Evolutionary conservation across 2,329 filamentous ascomycete species (phyloP).

Genomic region (Apiospora saccharicola): DNA sequence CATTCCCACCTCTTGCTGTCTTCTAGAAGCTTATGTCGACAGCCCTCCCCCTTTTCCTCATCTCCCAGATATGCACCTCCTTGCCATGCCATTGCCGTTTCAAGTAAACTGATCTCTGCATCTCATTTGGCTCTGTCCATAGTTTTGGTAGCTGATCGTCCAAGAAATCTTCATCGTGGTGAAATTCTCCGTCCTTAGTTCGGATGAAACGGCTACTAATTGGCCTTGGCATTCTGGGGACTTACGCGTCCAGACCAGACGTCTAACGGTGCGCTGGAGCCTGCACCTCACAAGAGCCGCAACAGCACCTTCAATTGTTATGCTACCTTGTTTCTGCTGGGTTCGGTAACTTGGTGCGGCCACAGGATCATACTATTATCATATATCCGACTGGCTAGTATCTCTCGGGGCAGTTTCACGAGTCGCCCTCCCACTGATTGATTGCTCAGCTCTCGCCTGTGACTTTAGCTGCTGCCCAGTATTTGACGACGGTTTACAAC

Average conservation of each 20-base stretch:
- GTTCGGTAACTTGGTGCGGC: neutral
- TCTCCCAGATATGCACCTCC: neutral
- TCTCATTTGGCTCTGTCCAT: neutral
- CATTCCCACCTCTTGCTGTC: neutral
- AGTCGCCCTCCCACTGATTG: too few species aligned
- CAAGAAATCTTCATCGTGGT: neutral
- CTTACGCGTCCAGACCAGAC: neutral
- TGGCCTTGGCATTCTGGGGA: slow-evolving; percentile 10
- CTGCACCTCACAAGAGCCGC: neutral
- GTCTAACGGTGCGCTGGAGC: neutral
- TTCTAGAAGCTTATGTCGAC: slow-evolving; percentile 6
- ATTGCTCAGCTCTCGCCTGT: too few species aligned
- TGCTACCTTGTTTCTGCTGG: neutral
- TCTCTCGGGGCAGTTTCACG: too few species aligned
- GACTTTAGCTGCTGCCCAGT: too few species aligned
- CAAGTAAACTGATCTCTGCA: neutral
- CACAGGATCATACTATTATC: neutral
- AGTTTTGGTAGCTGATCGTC: neutral
- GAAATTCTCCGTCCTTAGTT: neutral
- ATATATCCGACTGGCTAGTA: neutral
- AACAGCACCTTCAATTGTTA: neutral
- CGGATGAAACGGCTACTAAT: slow-evolving; percentile 3
- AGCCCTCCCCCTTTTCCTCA: neutral
- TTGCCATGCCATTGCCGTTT: neutral
- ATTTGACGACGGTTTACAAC: too few species aligned